These are phyloP conservation scores for Paradendryphiella salina DNA, from an alignment of 2,329 filamentous ascomycete species.

Conservation along the genomic window DNA sequence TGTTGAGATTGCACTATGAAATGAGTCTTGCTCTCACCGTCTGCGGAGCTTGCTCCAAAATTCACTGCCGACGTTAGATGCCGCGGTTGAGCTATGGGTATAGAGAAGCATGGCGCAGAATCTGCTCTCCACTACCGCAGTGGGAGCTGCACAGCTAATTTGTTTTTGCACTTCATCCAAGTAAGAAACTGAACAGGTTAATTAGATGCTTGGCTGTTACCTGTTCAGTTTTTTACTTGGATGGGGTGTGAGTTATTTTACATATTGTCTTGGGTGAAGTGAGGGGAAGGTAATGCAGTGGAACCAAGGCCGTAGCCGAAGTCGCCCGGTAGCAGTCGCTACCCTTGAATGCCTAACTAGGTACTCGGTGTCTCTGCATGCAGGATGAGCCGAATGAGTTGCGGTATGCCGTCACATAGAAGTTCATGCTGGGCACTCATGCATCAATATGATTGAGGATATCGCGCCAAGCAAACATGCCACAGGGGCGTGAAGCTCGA, in stretches of 20 bases:
- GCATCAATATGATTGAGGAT: no score
- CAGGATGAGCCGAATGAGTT: not conserved
- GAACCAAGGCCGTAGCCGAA: not conserved
- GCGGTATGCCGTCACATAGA: no score
- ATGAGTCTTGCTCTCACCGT: not conserved
- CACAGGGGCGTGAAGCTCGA: no score
- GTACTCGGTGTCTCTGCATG: not conserved
- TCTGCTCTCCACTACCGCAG: no score
- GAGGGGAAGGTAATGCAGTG: constrained; percentile 1
- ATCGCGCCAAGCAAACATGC: no score
- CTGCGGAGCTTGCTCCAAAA: not conserved
- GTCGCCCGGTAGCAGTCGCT: not conserved
- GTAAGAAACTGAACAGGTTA: no score
- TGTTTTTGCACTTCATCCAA: no score
- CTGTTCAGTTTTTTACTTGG: no score
- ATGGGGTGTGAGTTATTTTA: no score
- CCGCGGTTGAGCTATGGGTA: constrained; percentile 3
- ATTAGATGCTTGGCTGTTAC: not conserved
- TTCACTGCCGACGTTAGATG: constrained; percentile 11
- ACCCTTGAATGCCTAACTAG: not conserved
- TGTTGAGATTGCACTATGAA: not conserved
- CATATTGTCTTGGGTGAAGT: not conserved
- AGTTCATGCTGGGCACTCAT: no score
- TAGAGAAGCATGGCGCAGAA: not conserved
- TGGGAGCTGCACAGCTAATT: no score